phyloP scores from a whole-genome alignment of 306 rosid genomes.

The Fagus crenata region DNA sequence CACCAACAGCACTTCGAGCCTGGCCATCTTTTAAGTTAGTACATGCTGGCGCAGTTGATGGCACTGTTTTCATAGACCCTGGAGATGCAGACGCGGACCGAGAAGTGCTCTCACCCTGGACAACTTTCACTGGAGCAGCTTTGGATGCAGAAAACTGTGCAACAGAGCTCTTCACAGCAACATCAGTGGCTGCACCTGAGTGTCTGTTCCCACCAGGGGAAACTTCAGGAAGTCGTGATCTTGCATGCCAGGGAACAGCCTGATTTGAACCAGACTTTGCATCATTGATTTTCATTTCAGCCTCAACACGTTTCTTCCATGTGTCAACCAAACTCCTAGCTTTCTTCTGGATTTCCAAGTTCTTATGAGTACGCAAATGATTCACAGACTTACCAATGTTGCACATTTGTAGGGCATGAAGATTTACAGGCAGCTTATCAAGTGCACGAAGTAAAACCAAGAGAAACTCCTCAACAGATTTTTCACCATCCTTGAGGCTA shows the following conservation, averaged over 20 bases:
- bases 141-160: constrained; percentile 51
- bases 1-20: constrained; percentile 41
- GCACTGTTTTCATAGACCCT: constrained; percentile 48
- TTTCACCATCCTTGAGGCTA: constrained; percentile 58
- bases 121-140: constrained; percentile 53
- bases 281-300: constrained; percentile 80
- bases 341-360: constrained; percentile 86
- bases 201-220: constrained; percentile 65
- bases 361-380: constrained; percentile 70
- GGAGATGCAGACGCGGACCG: constrained; percentile 63
- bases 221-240: constrained; percentile 50
- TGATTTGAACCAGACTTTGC: constrained; percentile 59
- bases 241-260: constrained; percentile 62
- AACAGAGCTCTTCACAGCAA: constrained; percentile 52
- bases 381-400: constrained; percentile 91
- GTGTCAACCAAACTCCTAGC: constrained; percentile 83
- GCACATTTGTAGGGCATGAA: constrained; percentile 75
- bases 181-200: constrained; percentile 55
- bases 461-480: constrained; percentile 80
- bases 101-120: constrained; percentile 48
- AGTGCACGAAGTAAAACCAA: constrained; percentile 79
- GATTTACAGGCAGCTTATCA: constrained; percentile 90
- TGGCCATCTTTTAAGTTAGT: constrained; percentile 59
- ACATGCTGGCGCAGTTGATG: constrained; percentile 39
- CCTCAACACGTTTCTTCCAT: constrained; percentile 91